Conservation (phyloP, 208 protist genomes). For the Balamuthia mandrillaris region DNA sequence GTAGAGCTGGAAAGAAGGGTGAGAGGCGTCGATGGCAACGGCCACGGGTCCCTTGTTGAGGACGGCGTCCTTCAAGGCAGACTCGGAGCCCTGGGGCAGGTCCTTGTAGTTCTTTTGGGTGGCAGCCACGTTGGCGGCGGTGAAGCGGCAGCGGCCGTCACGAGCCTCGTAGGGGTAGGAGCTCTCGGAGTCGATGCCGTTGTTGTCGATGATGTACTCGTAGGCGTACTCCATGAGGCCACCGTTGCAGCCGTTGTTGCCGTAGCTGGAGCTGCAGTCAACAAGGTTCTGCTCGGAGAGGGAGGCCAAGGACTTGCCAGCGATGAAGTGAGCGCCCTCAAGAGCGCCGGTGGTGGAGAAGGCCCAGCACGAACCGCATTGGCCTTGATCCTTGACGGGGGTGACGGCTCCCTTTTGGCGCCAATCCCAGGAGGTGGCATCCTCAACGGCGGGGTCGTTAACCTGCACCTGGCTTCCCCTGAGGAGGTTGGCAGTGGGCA, state of each 20-base stretch:
- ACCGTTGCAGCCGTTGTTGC: slow-evolving; percentile 83
- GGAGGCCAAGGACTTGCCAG: not conserved
- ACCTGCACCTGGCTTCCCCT: not conserved
- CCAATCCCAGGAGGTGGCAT: slow-evolving; percentile 69
- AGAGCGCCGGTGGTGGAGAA: slow-evolving; percentile 85
- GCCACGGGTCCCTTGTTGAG: slow-evolving; percentile 75
- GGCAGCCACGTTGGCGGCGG: slow-evolving; percentile 66
- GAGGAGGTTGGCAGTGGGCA: not conserved
- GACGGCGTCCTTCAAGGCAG: slow-evolving; percentile 47
- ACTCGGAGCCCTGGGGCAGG: slow-evolving; percentile 73
- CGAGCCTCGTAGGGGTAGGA: slow-evolving; percentile 83
- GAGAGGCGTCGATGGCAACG: slow-evolving; percentile 85
- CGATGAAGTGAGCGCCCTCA: slow-evolving; percentile 62
- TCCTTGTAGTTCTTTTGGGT: slow-evolving; percentile 73
- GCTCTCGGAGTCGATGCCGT: slow-evolving; percentile 74
- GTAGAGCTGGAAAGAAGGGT: slow-evolving; percentile 75
- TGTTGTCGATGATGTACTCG: slow-evolving; percentile 77
- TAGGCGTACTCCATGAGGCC: slow-evolving; percentile 84
- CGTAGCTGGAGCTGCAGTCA: not conserved
- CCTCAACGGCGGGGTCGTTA: not conserved
- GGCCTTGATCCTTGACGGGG: slow-evolving; percentile 80
- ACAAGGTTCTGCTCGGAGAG: not conserved
- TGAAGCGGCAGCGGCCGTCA: slow-evolving; percentile 64
- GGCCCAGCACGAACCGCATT: slow-evolving; percentile 71
- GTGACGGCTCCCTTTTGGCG: slow-evolving; percentile 76